phyloP scores from a whole-genome alignment of 1,139 yeast genomes.

The Yamadazyma siamensis region DNA sequence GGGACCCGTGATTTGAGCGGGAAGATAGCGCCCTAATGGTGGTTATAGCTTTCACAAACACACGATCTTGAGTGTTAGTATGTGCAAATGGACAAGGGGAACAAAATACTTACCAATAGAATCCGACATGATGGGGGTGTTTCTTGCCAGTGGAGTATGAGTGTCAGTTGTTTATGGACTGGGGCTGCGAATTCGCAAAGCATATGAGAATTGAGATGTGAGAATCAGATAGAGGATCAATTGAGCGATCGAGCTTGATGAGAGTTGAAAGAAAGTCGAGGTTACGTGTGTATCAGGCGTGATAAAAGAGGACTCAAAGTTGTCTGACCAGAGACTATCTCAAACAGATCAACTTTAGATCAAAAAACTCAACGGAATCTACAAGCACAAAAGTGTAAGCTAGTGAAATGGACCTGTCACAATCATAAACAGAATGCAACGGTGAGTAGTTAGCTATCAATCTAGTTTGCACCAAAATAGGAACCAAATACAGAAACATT shows the following conservation, averaged over 20 bases:
- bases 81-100: neutral
- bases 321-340: no score
- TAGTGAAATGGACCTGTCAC: slow-evolving; percentile 66
- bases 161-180: neutral
- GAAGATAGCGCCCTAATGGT: slow-evolving; percentile 74
- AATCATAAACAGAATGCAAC: slow-evolving; percentile 40
- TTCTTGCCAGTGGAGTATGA: neutral
- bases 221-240: no score
- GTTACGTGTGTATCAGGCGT: no score
- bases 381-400: slow-evolving; percentile 26
- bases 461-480: slow-evolving; percentile 98
- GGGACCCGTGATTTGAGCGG: slow-evolving; percentile 62
- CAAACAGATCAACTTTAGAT: no score
- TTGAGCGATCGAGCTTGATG: no score
- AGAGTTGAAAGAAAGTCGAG: no score
- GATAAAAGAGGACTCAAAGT: no score
- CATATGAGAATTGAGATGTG: no score
- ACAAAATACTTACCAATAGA: slow-evolving; percentile 9
- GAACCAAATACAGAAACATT: slow-evolving; percentile 66
- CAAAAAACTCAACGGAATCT: no score
- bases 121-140: slow-evolving; percentile 10
- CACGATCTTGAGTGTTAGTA: slow-evolving; percentile 52
- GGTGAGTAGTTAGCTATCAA: slow-evolving; percentile 74
- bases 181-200: no score
- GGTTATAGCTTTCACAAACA: slow-evolving; percentile 75